These are phyloP conservation scores for Pythium sukuiense DNA, from an alignment of 352 stramenopile genomes.

Conservation along the genomic window DNA sequence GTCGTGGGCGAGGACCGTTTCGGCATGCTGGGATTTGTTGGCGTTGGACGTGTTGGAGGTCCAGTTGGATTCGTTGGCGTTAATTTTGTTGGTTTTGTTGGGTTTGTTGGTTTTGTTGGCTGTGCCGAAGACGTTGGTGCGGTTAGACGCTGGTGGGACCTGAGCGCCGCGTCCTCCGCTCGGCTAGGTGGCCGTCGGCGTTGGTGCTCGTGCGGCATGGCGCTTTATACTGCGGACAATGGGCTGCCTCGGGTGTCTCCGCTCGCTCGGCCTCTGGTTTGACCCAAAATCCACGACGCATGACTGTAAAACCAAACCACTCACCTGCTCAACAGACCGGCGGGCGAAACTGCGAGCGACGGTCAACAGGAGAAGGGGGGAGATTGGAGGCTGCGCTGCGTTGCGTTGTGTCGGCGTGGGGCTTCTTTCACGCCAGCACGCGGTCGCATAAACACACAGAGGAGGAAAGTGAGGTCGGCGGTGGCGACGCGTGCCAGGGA, in stretches of 20 bases:
- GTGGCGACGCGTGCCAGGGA: neutral
- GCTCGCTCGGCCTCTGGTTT: slow-evolving; percentile 1
- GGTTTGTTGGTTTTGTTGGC: neutral
- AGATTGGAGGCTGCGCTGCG: neutral
- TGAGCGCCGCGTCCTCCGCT: slow-evolving; percentile 1
- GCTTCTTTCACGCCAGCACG: neutral
- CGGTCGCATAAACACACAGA: slow-evolving; percentile 26
- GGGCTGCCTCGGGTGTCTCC: neutral
- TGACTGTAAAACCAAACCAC: slow-evolving; percentile 8
- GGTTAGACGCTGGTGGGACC: neutral
- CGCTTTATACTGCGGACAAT: neutral
- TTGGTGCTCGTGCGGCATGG: slow-evolving; percentile 20
- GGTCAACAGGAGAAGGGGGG: neutral
- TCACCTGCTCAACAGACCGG: neutral
- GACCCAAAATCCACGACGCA: neutral
- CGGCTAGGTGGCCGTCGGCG: slow-evolving; percentile 18
- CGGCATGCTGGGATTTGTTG: neutral
- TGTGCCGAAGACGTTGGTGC: neutral
- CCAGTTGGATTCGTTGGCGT: slow-evolving; percentile 6
- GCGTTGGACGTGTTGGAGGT: neutral
- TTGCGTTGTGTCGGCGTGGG: neutral
- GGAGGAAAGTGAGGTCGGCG: neutral
- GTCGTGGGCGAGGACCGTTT: neutral
- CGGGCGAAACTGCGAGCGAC: neutral
- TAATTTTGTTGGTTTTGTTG: neutral